Evolutionary conservation across 2,329 filamentous ascomycete species (phyloP).

Genomic region (Colletotrichum siamense): DNA sequence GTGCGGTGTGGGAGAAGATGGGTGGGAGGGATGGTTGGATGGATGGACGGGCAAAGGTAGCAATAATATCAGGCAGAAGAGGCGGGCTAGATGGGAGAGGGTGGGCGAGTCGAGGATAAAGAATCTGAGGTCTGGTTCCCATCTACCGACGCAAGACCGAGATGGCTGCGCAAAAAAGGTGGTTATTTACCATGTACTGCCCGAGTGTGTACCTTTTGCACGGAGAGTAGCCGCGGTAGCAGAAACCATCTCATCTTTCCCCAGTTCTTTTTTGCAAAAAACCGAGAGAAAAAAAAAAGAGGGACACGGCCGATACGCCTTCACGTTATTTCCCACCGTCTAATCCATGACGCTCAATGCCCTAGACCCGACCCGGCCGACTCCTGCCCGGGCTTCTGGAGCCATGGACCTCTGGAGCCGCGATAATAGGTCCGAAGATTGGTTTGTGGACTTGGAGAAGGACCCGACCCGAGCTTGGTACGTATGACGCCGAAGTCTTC

Average conservation of each 20-base stretch:
- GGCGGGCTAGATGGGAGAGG: background rate
- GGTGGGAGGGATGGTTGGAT: background rate
- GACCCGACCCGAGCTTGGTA: conserved; percentile 8
- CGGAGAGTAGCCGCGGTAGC: conserved; percentile 17
- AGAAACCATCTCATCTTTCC: conserved; percentile 13
- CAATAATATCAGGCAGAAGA: background rate
- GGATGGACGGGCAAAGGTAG: background rate
- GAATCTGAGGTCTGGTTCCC: background rate
- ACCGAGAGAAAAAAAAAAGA: background rate
- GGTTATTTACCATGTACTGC: background rate
- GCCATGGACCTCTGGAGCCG: background rate
- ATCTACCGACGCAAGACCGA: conserved; percentile 13
- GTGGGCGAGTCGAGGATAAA: conserved; percentile 11
- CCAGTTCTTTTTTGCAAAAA: conserved; percentile 2
- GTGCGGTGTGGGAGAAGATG: background rate
- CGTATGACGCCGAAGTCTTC: conserved; percentile 11
- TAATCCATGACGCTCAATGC: conserved; percentile 17
- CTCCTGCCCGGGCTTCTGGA: background rate
- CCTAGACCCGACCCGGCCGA: conserved; percentile 6
- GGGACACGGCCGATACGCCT: background rate
- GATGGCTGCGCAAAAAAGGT: conserved; percentile 2
- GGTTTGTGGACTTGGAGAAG: conserved; percentile 4
- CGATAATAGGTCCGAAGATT: conserved; percentile 21
- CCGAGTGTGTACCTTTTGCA: background rate
- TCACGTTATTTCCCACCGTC: conserved; percentile 15